Conservation (phyloP, 2,329 filamentous ascomycete species). For the Diaporthe aspalathi region DNA sequence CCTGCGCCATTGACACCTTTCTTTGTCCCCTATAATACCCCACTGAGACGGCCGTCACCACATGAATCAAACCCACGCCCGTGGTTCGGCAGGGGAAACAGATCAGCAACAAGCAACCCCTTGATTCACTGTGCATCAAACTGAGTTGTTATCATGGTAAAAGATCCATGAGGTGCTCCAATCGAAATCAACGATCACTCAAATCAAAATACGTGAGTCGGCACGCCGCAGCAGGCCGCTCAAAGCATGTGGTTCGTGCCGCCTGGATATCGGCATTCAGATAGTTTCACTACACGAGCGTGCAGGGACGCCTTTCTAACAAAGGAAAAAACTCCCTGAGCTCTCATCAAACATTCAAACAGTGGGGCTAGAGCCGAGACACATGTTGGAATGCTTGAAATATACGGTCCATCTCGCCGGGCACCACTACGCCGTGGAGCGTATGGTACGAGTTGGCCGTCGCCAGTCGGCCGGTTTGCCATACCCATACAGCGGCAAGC, state of each 20-base stretch:
- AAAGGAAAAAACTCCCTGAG: background rate
- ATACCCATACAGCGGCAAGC: background rate
- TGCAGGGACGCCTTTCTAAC: no score
- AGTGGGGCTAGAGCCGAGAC: background rate
- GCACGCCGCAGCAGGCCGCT: no score
- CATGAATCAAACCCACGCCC: background rate
- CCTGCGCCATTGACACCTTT: background rate
- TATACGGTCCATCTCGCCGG: background rate
- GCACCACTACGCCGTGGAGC: background rate
- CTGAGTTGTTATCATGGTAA: no score
- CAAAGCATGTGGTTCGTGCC: no score
- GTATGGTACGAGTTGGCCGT: background rate
- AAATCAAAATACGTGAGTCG: no score
- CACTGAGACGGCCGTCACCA: background rate
- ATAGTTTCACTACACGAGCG: no score
- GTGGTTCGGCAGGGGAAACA: background rate
- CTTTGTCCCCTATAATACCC: background rate
- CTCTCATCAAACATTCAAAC: accelerated
- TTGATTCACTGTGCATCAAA: no score
- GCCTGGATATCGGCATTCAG: no score
- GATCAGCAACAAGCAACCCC: no score
- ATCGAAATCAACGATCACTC: no score
- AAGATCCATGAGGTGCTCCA: no score
- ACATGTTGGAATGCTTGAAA: background rate
- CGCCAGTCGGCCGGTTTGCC: background rate